Percentiles rank a stretch among this genome's conserved stretches.
Conservation (phyloP, 192 early-diverging fungal species). For the Entomortierella lignicola region DNA sequence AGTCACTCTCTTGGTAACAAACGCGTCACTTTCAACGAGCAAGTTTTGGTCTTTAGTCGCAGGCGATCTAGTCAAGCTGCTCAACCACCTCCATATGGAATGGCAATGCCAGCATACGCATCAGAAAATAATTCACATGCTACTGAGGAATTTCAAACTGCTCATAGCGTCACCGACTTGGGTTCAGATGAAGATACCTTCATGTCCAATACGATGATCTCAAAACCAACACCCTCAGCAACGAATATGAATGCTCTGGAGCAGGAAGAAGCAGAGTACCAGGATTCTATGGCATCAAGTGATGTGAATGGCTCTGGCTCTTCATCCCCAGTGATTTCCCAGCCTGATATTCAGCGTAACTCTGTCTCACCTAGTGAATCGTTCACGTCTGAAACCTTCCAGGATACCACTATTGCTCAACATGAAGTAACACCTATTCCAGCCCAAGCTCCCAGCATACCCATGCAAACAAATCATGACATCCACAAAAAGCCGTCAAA, state of each 20-base stretch:
- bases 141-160: too few relatives aligned
- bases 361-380: neutral
- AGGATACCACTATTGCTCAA: neutral
- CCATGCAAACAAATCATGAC: neutral
- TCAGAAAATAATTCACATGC: neutral
- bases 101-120: neutral
- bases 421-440: too few relatives aligned
- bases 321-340: constrained; percentile 18
- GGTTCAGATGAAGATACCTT: neutral
- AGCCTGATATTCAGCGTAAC: neutral
- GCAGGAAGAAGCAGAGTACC: constrained; percentile 30
- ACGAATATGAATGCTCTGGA: neutral
- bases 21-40: constrained; percentile 51
- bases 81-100: neutral
- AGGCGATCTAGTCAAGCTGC: constrained; percentile 22
- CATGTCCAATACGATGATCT: neutral
- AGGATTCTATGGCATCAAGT: constrained; percentile 7
- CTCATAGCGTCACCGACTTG: neutral
- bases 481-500: neutral
- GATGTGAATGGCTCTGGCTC: constrained; percentile 40
- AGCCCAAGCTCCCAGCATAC: neutral
- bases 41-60: constrained; percentile 41
- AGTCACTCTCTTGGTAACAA: constrained; percentile 17
- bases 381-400: neutral
- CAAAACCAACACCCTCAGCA: neutral